These are phyloP conservation scores for Schwanniomyces vanrijiae DNA, from an alignment of 805 yeast species.

Conservation along the genomic window DNA sequence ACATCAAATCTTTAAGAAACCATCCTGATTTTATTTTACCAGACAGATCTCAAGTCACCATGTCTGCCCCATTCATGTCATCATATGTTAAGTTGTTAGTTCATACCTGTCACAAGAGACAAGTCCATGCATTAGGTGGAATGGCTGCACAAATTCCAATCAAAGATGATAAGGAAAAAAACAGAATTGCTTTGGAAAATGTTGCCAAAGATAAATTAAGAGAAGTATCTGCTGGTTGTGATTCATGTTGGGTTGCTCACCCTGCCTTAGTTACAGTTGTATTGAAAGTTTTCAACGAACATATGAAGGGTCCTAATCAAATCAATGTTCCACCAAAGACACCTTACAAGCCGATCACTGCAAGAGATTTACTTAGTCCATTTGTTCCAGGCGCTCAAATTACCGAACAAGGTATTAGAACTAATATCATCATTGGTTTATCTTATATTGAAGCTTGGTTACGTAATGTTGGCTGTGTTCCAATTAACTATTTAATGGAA, in stretches of 20 bases:
- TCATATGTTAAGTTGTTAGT: constrained; percentile 74
- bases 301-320: constrained; percentile 85
- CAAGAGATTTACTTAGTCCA: constrained; percentile 63
- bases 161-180: constrained; percentile 64
- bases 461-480: constrained; percentile 81
- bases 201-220: constrained; percentile 75
- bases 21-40: constrained; percentile 68
- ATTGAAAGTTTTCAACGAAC: constrained; percentile 66
- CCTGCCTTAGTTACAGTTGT: constrained; percentile 80
- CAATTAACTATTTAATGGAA: constrained; percentile 83
- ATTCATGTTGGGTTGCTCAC: constrained; percentile 89
- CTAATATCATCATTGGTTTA: constrained; percentile 73
- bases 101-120: constrained; percentile 72
- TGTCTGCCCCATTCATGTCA: constrained; percentile 81
- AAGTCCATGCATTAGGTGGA: constrained; percentile 87
- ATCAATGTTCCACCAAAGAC: constrained; percentile 50
- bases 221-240: constrained; percentile 78
- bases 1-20: constrained; percentile 73
- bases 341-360: constrained; percentile 56
- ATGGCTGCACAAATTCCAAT: constrained; percentile 89
- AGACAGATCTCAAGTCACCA: constrained; percentile 76
- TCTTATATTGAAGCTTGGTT: constrained; percentile 86
- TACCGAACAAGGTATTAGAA: constrained; percentile 68
- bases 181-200: constrained; percentile 66
- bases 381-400: constrained; percentile 60